Evolutionary conservation across 495 filamentous ascomycete genomes (phyloP), one percentile per base, ranked within the genome.

Genomic region (Neurospora sp.): DNA sequence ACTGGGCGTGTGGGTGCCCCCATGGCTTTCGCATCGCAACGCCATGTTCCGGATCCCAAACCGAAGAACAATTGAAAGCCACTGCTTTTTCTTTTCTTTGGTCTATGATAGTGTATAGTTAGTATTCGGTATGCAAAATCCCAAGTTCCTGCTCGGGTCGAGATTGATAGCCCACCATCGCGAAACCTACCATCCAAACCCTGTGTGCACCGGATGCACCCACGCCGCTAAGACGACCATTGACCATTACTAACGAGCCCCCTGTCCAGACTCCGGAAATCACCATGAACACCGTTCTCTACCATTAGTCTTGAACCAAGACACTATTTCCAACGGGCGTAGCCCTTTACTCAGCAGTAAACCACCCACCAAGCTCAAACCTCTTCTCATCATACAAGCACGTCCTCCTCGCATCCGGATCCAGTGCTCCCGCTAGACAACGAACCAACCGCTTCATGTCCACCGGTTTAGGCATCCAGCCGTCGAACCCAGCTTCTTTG

Each of bases 381-480:
- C 70, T 44, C 20, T 16, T 41, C 16, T 72, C 70, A 16, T 75
- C 70, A 40, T 78, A 78, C n/a, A 48, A 20, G 2, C 75, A 73
- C 5, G 35, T 48, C 20, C 23, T 66, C 7, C 73, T 71, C 12
- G 77, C 41, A 8, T 40, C 37, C 1, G 39, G 16, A 16, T 78
- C 75, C 27, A 77, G 38, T 1, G 75, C 75, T 8, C 75, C 77
- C 2, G 69, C 73, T 0, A 78, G 69, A 46, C 72, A 78, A 0
- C 69, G 70, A 1, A 35, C 71, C 5, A 78, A 39, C n/a, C 71
- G 44, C 70, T 86, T 85, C 77, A 92, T 92, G 72, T 92, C 84
- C 74, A 92, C 86, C 0, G 86, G 90, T 77, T 90, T 91, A 78
- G 88, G 76, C 77, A 95, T 91, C 91, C 92, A 95, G 62, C 91